Base-by-base conservation (phyloP, 495 filamentous ascomycete species). In the Physcia stellaris region DNA sequence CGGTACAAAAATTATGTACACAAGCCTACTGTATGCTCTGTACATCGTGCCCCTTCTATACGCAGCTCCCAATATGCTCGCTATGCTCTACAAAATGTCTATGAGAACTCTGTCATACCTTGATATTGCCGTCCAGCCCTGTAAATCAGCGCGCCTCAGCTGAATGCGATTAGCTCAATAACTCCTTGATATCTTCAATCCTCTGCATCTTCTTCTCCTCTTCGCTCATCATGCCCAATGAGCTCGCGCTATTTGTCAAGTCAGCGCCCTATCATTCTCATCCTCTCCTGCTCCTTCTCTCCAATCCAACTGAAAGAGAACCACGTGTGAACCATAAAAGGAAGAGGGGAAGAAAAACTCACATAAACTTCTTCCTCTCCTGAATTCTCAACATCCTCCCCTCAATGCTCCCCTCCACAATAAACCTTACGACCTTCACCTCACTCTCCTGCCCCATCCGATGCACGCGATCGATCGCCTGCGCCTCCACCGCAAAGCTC, bases 381-480 rank as follows among this genome's bases (percentile, higher is more conserved):
- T 98, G 90, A 39, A 98, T 76, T 56, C 70, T 80, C 39, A 98
- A 54, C 85, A 98, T 98, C 49, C 86, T 76, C 49, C 86, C 80
- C 62, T 98, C 90, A 36, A 98, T 90, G 41, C 84, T 94, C 29
- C 82, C 77, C 57, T 80, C 79, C 11, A 90, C 79, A 27, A 98
- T 76, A 48, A 96, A 96, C 20, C 90, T 66, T 38, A 73, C 73
- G 3, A 98, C 86, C 29, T 69, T 75, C 1, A 98, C 90, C 53
- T 87, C 83, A 22, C 77, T 71, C 22, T 78, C 71, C 54, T 99
- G 92, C 0, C 92, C 92, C 88, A 99, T 94, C 6, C 92, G 75
- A 60, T 99, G 92, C n/a, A 99, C 86, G 3, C 92, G 80, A 62
- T 99, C 92, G 47, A 99, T 94, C 18, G 92, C 92, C 56, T 99